Conservation (phyloP, 495 filamentous ascomycete species). For the Thozetella sp. region DNA sequence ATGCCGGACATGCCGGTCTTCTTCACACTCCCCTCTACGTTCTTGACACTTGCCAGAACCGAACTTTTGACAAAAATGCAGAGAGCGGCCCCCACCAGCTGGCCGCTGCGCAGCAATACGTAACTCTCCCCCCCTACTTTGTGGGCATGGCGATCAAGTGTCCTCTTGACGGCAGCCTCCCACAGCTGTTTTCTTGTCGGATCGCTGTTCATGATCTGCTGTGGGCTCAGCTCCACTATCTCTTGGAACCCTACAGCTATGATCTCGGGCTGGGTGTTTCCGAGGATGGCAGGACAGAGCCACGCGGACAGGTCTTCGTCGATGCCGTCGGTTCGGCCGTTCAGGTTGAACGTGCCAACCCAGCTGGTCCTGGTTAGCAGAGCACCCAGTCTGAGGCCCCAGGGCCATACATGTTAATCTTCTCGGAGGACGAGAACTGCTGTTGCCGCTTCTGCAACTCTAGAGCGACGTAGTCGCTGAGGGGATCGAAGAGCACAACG, state of each 20-base stretch:
- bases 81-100: conserved; percentile 91
- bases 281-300: conserved; percentile 64
- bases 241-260: conserved; percentile 94
- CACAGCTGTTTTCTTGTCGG: conserved; percentile 81
- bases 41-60: conserved; percentile 79
- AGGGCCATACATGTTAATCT: conserved; percentile 44
- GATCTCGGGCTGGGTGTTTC: conserved; percentile 67
- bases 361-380: conserved; percentile 61
- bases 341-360: conserved; percentile 93
- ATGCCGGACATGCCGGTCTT: conserved; percentile 98
- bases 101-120: conserved; percentile 85
- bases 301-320: conserved; percentile 81
- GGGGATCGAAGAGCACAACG: conserved; percentile 88
- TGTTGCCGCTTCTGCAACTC: conserved; percentile 68
- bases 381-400: background rate
- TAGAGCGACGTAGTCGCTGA: conserved; percentile 82
- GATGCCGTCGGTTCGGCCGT: conserved; percentile 77
- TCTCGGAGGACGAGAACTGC: conserved; percentile 50
- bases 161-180: conserved; percentile 79
- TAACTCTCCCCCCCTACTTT: conserved; percentile 71
- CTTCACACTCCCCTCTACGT: conserved; percentile 93
- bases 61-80: conserved; percentile 86
- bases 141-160: conserved; percentile 71
- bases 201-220: conserved; percentile 99
- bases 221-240: conserved; percentile 93